Base-by-base conservation (phyloP, 768 basidiomycete species). In the Stropharia rugosoannulata region DNA sequence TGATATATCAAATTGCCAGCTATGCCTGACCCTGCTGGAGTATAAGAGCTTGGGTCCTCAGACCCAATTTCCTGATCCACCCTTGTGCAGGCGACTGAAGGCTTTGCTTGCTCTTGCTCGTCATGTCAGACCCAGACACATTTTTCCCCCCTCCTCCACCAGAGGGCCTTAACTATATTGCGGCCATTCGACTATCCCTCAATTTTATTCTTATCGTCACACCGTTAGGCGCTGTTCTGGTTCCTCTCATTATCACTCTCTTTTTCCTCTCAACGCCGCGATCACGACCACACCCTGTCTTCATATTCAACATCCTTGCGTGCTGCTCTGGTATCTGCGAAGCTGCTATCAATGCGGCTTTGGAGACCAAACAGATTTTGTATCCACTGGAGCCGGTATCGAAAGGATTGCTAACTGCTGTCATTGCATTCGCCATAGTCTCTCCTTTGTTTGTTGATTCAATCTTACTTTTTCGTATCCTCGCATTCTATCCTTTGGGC, bases 361-460 rank as follows among this genome's bases (percentile, higher is more conserved):
- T 66, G 19, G 61, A 64, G 43, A 58, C 49, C 7, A 57, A 50
- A 37, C 52, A 55, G 18, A 60, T 57, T n/a, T 46, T 51, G n/a
- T 51, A 54, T 40, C 70, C 67, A 9, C 48, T 59, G 29, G 38
- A 62, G 12, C 59, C 59, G 5, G 45, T 65, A 3, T 53, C 53
- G 2, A 56, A 59, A 22, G 48, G 54, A 4, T 36, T 66, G 11
- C 60, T 62, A 27, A 62, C 65, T 3, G 62, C 63, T 1, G 64
- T 62, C 49, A 62, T 66, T 8, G 41, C 56, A 0, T 49, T 76
- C 40, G 56, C 63, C 12, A 56, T 67, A 8, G 58, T 68, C 45
- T 65, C 70, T 1, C 74, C 74, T 13, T 45, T 73, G 1, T 61
- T 75, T 42, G 65, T 74, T 18, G 75, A 77, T 55, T 68, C 65